Base-by-base conservation (phyloP, 2,329 filamentous ascomycete species). In the Paradendryphiella salina region DNA sequence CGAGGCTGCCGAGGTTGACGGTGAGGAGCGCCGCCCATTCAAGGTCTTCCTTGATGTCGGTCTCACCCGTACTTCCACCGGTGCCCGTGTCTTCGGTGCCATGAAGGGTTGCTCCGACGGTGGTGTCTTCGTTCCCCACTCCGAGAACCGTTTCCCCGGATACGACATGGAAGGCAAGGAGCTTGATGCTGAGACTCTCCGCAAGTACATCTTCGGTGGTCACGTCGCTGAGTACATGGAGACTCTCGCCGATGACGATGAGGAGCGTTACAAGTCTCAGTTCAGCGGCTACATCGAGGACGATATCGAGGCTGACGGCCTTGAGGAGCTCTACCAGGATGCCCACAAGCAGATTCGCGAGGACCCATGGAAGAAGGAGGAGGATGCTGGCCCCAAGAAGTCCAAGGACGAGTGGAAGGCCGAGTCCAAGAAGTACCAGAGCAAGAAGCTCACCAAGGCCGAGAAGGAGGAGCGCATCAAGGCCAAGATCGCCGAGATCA, bases 161-260 rank as follows among this genome's bases (percentile, higher is more conserved):
- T 99, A 82, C 87, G 94, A 99, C 77, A 89, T 96, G 26, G 94
- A 99, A 84, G 80, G 82, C 78, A 92, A 99, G 88, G 93, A 97
- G 85, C 90, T 99, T 73, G 94, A 99, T 72, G 85, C 91, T 73
- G 94, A 99, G 79, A 88, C 85, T 67, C 90, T 99, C 76, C 91
- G 93, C 85, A 96, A 92, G 84, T 99, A 99, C 88, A 99, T 99
- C 85, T 93, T 90, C 79, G 94, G 85, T 75, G 93, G 94, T 59
- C 94, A 99, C 86, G 90, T 99, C 64, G 92, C 93, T 69, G 94
- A 99, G 86, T 99, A 99, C 87, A 99, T 99, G 94, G 94, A 99
- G 88, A 94, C 88, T 54, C 89, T 99, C 64, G 94, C 94, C 80
- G 94, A 99, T 73, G 94, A 99, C 76, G 94, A 99, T 76, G 94